These are phyloP conservation scores for Pleurotus platypus DNA, from an alignment of 768 basidiomycete genomes.

Conservation along the genomic window DNA sequence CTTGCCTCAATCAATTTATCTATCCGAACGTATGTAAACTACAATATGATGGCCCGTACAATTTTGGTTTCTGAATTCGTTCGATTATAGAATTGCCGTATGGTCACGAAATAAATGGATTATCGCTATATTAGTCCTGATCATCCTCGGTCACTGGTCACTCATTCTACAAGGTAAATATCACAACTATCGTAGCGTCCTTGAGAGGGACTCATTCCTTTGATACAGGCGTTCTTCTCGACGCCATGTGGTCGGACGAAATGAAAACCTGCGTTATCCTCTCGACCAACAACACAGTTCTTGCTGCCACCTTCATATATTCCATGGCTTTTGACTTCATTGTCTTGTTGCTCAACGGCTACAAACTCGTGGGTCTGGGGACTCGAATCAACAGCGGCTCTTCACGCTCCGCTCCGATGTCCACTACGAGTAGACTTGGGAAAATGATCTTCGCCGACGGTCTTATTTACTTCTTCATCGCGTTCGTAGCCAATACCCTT, in stretches of 20 bases:
- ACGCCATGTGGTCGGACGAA: slow-evolving; percentile 45
- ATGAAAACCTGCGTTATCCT: slow-evolving; percentile 49
- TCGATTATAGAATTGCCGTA: slow-evolving; percentile 43
- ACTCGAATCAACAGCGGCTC: background rate
- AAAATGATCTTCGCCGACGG: slow-evolving; percentile 70
- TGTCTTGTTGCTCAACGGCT: slow-evolving; percentile 56
- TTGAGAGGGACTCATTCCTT: background rate
- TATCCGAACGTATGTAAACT: slow-evolving; percentile 37
- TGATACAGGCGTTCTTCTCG: slow-evolving; percentile 51
- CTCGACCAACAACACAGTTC: slow-evolving; percentile 56
- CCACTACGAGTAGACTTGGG: slow-evolving; percentile 44
- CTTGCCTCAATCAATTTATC: slow-evolving; percentile 50
- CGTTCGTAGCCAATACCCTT: slow-evolving; percentile 46
- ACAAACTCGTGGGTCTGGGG: slow-evolving; percentile 43
- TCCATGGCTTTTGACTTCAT: slow-evolving; percentile 71
- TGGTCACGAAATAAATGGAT: slow-evolving; percentile 60
- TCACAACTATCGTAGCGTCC: background rate
- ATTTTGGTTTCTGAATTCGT: background rate
- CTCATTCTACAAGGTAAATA: slow-evolving; percentile 57
- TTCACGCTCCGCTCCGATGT: slow-evolving; percentile 15
- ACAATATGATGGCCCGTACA: slow-evolving; percentile 15
- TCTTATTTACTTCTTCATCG: slow-evolving; percentile 72
- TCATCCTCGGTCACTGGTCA: slow-evolving; percentile 70
- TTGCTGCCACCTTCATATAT: slow-evolving; percentile 72
- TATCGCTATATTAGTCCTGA: slow-evolving; percentile 41